Evolutionary conservation across 768 basidiomycete species (phyloP).

Genomic region (Auricularia sp.): DNA sequence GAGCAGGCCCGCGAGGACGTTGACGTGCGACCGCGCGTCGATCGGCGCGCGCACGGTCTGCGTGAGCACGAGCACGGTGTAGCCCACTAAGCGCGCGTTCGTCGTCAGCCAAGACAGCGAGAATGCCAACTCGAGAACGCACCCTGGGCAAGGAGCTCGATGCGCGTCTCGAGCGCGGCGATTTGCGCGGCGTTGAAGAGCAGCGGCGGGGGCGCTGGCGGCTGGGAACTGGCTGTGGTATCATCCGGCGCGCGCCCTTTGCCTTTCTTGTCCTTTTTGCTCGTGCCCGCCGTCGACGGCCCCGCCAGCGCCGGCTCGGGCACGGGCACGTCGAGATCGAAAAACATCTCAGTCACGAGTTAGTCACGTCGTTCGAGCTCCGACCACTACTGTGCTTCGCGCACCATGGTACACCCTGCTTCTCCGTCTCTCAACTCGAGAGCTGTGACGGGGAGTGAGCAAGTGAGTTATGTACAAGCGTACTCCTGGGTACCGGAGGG

Average conservation of each 20-base stretch:
- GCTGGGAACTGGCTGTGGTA: not conserved
- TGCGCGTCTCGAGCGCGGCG: slow-evolving; percentile 43
- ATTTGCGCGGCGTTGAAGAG: slow-evolving; percentile 49
- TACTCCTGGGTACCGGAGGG: no score
- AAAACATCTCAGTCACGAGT: slow-evolving; percentile 35
- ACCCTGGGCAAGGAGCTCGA: slow-evolving; percentile 69
- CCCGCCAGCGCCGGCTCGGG: slow-evolving; percentile 20
- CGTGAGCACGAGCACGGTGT: slow-evolving; percentile 67
- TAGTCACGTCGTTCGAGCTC: no score
- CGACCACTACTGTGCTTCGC: no score
- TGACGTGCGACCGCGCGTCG: slow-evolving; percentile 60
- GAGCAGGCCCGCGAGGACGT: slow-evolving; percentile 50
- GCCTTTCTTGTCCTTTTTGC: slow-evolving; percentile 6
- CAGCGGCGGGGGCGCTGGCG: slow-evolving; percentile 7
- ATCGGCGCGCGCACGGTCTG: slow-evolving; percentile 62
- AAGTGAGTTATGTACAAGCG: no score
- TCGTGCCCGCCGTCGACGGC: slow-evolving; percentile 2
- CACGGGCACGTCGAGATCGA: slow-evolving; percentile 58
- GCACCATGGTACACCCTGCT: no score
- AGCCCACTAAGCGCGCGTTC: slow-evolving; percentile 55
- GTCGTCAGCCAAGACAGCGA: not conserved
- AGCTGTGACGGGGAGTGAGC: no score
- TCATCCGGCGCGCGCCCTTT: slow-evolving; percentile 22
- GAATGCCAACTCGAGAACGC: slow-evolving; percentile 21
- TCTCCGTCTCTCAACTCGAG: no score